Base-by-base conservation (phyloP, 2,329 filamentous ascomycete genomes). In the Ophiostoma pallidulum region DNA sequence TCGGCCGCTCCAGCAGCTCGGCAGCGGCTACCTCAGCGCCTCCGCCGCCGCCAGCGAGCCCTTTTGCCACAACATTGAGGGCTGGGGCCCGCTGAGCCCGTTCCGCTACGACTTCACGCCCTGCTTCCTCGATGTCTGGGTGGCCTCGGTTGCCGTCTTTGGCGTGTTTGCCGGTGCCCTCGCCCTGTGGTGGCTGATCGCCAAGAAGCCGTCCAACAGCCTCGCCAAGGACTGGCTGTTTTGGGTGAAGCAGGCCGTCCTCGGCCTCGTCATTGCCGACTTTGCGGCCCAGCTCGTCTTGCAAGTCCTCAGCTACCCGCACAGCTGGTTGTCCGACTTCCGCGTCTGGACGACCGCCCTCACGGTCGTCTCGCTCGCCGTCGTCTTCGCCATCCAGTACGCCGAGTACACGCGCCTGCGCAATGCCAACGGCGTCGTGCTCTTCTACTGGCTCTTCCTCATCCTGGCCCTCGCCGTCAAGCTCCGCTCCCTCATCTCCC, bases 41-140 rank as follows among this genome's bases (percentile, higher is more conserved):
- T 64, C 67, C 26, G 57, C 63, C 47, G 52, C 64, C 26, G 69
- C 71, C 59, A 68, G 68, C 55, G 85, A 94, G 63, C 80, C 86
- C 49, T 72, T 96, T 65, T 97, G 91, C 68, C 80, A 84, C 64
- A 92, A 95, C 66, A 72, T 74, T 47, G 91, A 97, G 67, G 94
- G 92, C 59, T 98, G 92, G 92, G 94, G 94, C 1, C 92, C 92
- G 19, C 63, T 98, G 62, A 96, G 89, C 66, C 81, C 82, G 31
- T 74, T 81, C 56, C 77, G 91, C 64, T 96, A 88, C 66, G 92
- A 98, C 68, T 89, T 98, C 60, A 97, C 92, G 14, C 91, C 92
- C 35, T 98, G 92, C 71, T 98, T 98, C 62, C 81, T 97, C 59
- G 94, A 98, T 63, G 78, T 94, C 19, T 90, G 87, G 79, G 78